Percentiles rank a stretch among this genome's conserved stretches.
phyloP scores from a whole-genome alignment of 208 protist species.

The Balamuthia mandrillaris region DNA sequence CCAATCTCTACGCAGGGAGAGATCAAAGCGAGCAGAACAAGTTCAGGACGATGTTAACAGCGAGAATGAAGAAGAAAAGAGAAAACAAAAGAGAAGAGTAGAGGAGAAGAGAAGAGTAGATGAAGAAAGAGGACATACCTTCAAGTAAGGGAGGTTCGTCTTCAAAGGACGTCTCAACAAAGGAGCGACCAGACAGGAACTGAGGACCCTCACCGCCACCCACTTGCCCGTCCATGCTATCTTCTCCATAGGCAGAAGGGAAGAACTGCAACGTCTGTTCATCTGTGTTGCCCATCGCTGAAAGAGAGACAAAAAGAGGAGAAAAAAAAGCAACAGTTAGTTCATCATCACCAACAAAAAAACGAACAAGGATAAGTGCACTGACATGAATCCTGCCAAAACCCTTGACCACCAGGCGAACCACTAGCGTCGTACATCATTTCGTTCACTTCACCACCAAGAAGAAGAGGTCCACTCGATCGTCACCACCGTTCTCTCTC shows the following conservation, averaged over 20 bases:
- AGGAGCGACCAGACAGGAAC: neutral
- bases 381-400: too few species aligned
- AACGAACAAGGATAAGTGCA: too few species aligned
- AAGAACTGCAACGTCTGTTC: neutral
- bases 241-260: neutral
- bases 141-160: slow-evolving; percentile 58
- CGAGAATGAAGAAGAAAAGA: neutral
- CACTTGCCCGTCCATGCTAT: neutral
- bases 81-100: neutral
- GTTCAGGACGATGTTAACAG: neutral
- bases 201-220: neutral
- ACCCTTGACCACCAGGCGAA: too few species aligned
- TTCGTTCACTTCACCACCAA: too few species aligned
- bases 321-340: too few species aligned
- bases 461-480: too few species aligned
- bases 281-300: too few species aligned
- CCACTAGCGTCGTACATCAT: too few species aligned
- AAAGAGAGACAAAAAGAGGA: too few species aligned
- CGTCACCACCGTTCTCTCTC: too few species aligned
- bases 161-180: slow-evolving; percentile 7
- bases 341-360: too few species aligned
- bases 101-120: neutral
- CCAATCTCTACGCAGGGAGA: slow-evolving; percentile 54
- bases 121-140: neutral
- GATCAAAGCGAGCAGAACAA: neutral